Conservation (phyloP, 78 protist genomes). For the Speleostelium caveatum region DNA sequence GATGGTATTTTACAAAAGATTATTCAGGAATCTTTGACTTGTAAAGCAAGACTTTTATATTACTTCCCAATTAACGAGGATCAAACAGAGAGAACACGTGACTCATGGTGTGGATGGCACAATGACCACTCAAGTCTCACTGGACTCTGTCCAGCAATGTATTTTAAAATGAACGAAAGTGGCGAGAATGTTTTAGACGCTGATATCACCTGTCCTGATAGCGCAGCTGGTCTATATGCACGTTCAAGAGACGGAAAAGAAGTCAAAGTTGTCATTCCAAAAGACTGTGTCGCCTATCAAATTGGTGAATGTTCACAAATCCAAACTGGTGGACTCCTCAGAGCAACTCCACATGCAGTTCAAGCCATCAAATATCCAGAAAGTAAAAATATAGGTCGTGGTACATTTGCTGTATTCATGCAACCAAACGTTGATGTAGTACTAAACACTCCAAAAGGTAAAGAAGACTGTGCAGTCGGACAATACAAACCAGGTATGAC, state of each 20-base stretch:
- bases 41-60: conserved; percentile 79
- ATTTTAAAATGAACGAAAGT: conserved; percentile 42
- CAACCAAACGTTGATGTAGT: conserved; percentile 77
- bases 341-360: conserved; percentile 79
- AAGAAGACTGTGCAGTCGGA: conserved; percentile 59
- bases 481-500: conserved; percentile 74
- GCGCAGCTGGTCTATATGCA: conserved; percentile 63
- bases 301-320: conserved; percentile 85
- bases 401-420: conserved; percentile 85
- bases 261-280: conserved; percentile 72
- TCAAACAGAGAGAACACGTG: conserved; percentile 25
- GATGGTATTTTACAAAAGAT: conserved; percentile 5
- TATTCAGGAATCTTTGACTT: conserved; percentile 50
- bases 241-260: conserved; percentile 52
- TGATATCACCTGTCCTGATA: conserved; percentile 77
- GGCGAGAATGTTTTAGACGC: not conserved
- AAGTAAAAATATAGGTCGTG: conserved; percentile 53
- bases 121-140: conserved; percentile 79
- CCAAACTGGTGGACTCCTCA: conserved; percentile 81
- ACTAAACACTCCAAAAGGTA: conserved; percentile 57
- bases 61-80: conserved; percentile 82
- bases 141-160: conserved; percentile 83
- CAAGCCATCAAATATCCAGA: conserved; percentile 81
- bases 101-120: conserved; percentile 87
- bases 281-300: conserved; percentile 76